phyloP scores from a whole-genome alignment of 495 filamentous ascomycete genomes.

The Aspergillus affinis region DNA sequence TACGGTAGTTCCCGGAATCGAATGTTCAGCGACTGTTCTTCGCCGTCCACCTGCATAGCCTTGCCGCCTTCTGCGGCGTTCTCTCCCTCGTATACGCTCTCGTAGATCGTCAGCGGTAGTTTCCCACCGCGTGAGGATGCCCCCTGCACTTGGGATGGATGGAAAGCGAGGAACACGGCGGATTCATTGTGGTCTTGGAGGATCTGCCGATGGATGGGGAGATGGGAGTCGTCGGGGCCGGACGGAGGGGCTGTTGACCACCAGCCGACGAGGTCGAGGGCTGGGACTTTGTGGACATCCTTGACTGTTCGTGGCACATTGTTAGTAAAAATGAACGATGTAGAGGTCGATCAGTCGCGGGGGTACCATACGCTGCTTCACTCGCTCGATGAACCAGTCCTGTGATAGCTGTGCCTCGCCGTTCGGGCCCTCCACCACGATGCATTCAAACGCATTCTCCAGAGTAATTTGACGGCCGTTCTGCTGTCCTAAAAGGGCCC shows the following conservation, averaged over 20 bases:
- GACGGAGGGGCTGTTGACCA: slow-evolving; percentile 77
- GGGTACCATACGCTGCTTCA: slow-evolving; percentile 72
- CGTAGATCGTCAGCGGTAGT: slow-evolving; percentile 86
- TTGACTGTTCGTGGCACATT: slow-evolving; percentile 56
- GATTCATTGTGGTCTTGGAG: slow-evolving; percentile 77
- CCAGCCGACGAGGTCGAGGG: slow-evolving; percentile 91
- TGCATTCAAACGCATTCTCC: slow-evolving; percentile 88
- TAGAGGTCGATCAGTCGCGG: not conserved
- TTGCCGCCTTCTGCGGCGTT: slow-evolving; percentile 56
- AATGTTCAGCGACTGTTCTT: slow-evolving; percentile 54
- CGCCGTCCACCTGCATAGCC: slow-evolving; percentile 72
- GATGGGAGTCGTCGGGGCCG: slow-evolving; percentile 64
- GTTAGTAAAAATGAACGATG: not conserved
- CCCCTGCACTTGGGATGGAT: slow-evolving; percentile 56
- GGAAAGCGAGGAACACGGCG: slow-evolving; percentile 83
- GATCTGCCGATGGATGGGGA: slow-evolving; percentile 76
- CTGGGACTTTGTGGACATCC: slow-evolving; percentile 79
- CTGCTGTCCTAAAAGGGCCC: slow-evolving; percentile 85
- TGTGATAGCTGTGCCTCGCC: slow-evolving; percentile 57
- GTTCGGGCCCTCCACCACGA: slow-evolving; percentile 43
- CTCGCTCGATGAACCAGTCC: slow-evolving; percentile 72
- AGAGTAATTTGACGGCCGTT: slow-evolving; percentile 87
- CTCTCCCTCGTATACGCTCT: slow-evolving; percentile 74
- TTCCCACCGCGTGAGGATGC: slow-evolving; percentile 62
- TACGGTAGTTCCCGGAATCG: slow-evolving; percentile 84